Evolutionary conservation across 1,284 basidiomycete species (phyloP).

Genomic region (Mycosarcoma maydis): DNA sequence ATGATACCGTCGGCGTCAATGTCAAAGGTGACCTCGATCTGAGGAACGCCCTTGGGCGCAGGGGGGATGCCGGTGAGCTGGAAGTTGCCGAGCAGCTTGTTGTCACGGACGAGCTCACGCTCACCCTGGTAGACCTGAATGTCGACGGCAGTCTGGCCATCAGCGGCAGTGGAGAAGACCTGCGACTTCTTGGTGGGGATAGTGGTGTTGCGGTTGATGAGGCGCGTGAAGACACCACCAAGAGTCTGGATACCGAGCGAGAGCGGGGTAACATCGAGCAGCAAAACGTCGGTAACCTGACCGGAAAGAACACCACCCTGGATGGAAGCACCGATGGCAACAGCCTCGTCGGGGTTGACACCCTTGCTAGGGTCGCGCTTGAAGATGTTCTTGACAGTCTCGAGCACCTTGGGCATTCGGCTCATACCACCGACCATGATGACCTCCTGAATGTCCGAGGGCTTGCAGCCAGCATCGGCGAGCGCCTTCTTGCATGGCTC

Average conservation of each 20-base stretch:
- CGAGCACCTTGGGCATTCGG: constrained; percentile 96
- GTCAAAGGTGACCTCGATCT: constrained; percentile 67
- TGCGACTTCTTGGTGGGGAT: constrained; percentile 97
- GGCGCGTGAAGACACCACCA: constrained; percentile 97
- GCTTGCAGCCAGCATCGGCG: constrained; percentile 97
- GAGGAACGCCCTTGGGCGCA: constrained; percentile 84
- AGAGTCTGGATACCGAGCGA: constrained; percentile 98
- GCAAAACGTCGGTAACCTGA: constrained; percentile 80
- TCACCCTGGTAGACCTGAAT: constrained; percentile 93
- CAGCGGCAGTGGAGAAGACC: constrained; percentile 83
- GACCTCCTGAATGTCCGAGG: constrained; percentile 95
- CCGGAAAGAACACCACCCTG: constrained; percentile 96
- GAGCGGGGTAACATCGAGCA: constrained; percentile 94
- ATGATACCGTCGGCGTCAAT: constrained; percentile 67
- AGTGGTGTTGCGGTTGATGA: constrained; percentile 95
- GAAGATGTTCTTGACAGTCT: constrained; percentile 90
- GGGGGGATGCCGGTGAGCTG: constrained; percentile 92
- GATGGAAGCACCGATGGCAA: constrained; percentile 93
- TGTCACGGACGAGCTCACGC: constrained; percentile 94
- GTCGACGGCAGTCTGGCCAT: constrained; percentile 66
- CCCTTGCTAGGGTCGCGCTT: constrained; percentile 91
- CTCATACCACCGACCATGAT: constrained; percentile 98
- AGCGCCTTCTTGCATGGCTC: constrained; percentile 98
- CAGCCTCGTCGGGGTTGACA: constrained; percentile 83
- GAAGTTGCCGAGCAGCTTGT: constrained; percentile 96